A percentile compares a stretch with the other conserved stretches of the same genome.
Conservation (phyloP, 2,329 filamentous ascomycete genomes). For the Ophiocordyceps sinensis region DNA sequence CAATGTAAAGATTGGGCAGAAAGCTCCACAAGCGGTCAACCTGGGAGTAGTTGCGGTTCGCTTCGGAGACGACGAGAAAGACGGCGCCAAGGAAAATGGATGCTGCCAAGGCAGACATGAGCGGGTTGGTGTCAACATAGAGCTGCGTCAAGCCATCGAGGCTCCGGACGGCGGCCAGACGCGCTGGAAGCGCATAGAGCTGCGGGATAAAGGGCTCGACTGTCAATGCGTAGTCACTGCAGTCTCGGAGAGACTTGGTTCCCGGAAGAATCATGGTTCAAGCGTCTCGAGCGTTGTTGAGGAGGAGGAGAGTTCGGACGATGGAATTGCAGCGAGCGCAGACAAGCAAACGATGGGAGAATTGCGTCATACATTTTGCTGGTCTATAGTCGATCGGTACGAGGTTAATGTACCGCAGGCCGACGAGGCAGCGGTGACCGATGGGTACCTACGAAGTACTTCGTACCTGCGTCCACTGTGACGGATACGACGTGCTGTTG, state of each 20-base stretch:
- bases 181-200: constrained; percentile 53
- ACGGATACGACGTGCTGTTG: no score
- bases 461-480: no score
- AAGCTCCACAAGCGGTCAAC: constrained; percentile 89
- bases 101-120: constrained; percentile 60
- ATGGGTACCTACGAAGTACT: no score
- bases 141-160: constrained; percentile 50
- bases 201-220: constrained; percentile 63
- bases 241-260: constrained; percentile 58
- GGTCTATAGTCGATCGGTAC: no score
- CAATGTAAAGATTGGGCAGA: constrained; percentile 72
- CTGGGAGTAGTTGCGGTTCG: constrained; percentile 94
- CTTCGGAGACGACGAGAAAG: constrained; percentile 63
- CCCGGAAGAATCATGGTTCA: constrained; percentile 37
- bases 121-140: constrained; percentile 75
- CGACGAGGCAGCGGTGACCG: no score
- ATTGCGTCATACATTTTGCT: no score
- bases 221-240: constrained; percentile 59
- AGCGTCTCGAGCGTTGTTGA: neutral
- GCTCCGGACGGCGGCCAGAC: constrained; percentile 44
- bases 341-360: no score
- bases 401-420: no score
- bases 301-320: no score
- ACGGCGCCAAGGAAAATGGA: constrained; percentile 56
- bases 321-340: no score